Evolutionary conservation across 371 early-diverging fungal genomes (phyloP).

Genomic region (Blakeslea trispora): DNA sequence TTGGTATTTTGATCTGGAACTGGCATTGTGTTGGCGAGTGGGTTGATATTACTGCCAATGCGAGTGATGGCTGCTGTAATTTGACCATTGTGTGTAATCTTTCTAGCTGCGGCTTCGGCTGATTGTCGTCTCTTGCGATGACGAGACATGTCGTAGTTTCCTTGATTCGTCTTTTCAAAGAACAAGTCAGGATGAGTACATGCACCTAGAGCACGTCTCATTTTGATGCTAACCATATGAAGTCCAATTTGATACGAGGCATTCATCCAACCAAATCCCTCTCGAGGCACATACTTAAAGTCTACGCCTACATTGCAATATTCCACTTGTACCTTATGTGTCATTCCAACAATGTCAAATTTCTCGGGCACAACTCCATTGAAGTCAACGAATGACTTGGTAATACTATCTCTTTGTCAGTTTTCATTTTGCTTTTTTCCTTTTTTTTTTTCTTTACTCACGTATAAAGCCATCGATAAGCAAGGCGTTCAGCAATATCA

Average conservation of each 20-base stretch:
- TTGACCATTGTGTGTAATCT: conserved; percentile 22
- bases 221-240: conserved; percentile 62
- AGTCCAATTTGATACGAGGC: conserved; percentile 85
- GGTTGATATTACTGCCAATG: conserved; percentile 6
- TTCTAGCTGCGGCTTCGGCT: conserved; percentile 28
- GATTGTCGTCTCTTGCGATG: conserved; percentile 17
- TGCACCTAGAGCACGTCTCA: conserved; percentile 78
- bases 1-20: too few relatives aligned
- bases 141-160: conserved; percentile 8
- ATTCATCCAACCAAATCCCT: conserved; percentile 99
- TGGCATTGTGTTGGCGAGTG: background rate
- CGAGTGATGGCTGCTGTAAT: conserved; percentile 25
- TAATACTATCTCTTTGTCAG: conserved; percentile 51
- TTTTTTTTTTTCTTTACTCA: too few relatives aligned
- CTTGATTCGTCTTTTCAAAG: conserved; percentile 37
- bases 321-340: conserved; percentile 89
- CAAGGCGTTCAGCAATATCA: conserved; percentile 73
- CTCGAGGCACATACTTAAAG: conserved; percentile 87
- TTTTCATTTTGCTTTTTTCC: too few relatives aligned
- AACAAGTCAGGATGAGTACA: conserved; percentile 75
- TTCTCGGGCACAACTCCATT: conserved; percentile 96
- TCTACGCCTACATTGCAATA: conserved; percentile 92
- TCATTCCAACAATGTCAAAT: conserved; percentile 87
- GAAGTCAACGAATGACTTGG: conserved; percentile 89
- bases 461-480: conserved; percentile 93